Conservation (phyloP, 257 asterid genomes). For the Solanum pinnatisectum region DNA sequence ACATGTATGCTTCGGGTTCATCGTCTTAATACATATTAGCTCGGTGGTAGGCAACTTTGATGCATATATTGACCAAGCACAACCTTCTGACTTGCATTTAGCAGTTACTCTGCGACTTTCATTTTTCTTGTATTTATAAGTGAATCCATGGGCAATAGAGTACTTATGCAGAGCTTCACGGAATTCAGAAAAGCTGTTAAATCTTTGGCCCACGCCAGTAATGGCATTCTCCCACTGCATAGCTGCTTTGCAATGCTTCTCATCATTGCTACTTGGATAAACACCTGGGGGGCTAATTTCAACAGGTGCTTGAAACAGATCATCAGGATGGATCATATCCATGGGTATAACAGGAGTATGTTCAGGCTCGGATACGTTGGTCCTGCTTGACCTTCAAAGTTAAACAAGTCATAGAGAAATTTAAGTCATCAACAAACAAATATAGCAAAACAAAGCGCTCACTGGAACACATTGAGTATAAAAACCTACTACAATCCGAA, state of each 20-base stretch:
- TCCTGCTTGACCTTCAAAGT: constrained; percentile 77
- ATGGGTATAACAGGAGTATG: constrained; percentile 50
- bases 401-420: background rate
- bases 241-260: constrained; percentile 79
- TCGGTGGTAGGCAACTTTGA: constrained; percentile 92
- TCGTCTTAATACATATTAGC: constrained; percentile 81
- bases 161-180: constrained; percentile 97
- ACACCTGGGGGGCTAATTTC: constrained; percentile 33
- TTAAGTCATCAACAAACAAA: background rate
- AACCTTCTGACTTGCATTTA: constrained; percentile 91
- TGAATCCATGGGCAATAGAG: constrained; percentile 97
- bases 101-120: constrained; percentile 97
- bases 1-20: constrained; percentile 83
- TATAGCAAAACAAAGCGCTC: background rate
- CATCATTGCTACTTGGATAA: constrained; percentile 33
- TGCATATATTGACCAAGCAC: constrained; percentile 95
- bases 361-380: constrained; percentile 56
- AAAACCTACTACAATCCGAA: background rate
- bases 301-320: constrained; percentile 52
- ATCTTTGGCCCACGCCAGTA: constrained; percentile 99
- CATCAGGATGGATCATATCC: constrained; percentile 60
- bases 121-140: constrained; percentile 90
- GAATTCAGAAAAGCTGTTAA: constrained; percentile 84
- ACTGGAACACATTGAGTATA: background rate
- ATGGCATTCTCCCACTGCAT: constrained; percentile 90